These are phyloP conservation scores for Calonectria hongkongensis DNA, from an alignment of 2,329 filamentous ascomycete species.

Conservation along the genomic window DNA sequence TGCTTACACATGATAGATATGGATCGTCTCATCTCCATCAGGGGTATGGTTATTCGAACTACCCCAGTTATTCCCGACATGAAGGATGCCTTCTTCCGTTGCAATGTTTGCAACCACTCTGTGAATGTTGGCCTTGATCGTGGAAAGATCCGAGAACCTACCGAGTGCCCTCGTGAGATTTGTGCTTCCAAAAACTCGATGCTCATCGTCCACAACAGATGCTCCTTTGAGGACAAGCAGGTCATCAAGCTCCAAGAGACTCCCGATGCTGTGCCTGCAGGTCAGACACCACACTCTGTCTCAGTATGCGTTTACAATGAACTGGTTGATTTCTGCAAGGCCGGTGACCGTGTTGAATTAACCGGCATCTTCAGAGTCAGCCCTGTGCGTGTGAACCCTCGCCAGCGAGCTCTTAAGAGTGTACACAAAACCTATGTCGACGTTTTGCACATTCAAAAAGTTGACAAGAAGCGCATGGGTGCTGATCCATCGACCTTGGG, in stretches of 20 bases:
- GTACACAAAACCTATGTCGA: slow-evolving; percentile 99
- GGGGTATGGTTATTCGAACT: slow-evolving; percentile 95
- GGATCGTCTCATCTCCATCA: slow-evolving; percentile 96
- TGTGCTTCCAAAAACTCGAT: slow-evolving; percentile 95
- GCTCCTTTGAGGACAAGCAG: slow-evolving; percentile 96
- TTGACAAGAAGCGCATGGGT: slow-evolving; percentile 95
- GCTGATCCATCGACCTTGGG: slow-evolving; percentile 93
- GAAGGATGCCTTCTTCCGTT: slow-evolving; percentile 99
- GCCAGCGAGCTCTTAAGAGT: slow-evolving; percentile 93
- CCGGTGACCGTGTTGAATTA: slow-evolving; percentile 95
- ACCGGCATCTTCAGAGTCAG: slow-evolving; percentile 98
- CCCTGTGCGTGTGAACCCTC: slow-evolving; percentile 93
- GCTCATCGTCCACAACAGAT: slow-evolving; percentile 98
- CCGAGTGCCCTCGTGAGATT: slow-evolving; percentile 86
- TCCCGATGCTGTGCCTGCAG: slow-evolving; percentile 93
- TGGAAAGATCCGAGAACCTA: slow-evolving; percentile 96
- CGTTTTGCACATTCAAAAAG: slow-evolving; percentile 95
- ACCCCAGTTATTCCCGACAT: slow-evolving; percentile 99
- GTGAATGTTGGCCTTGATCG: slow-evolving; percentile 94
- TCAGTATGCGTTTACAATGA: slow-evolving; percentile 98
- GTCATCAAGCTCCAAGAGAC: slow-evolving; percentile 99
- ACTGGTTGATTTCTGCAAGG: slow-evolving; percentile 97
- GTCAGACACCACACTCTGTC: slow-evolving; percentile 97
- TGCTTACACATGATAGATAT: slow-evolving; percentile 77
- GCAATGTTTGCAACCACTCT: slow-evolving; percentile 93